These are phyloP conservation scores for Ceratocystis lukuohia DNA, from an alignment of 2,329 filamentous ascomycete genomes.

Conservation along the genomic window DNA sequence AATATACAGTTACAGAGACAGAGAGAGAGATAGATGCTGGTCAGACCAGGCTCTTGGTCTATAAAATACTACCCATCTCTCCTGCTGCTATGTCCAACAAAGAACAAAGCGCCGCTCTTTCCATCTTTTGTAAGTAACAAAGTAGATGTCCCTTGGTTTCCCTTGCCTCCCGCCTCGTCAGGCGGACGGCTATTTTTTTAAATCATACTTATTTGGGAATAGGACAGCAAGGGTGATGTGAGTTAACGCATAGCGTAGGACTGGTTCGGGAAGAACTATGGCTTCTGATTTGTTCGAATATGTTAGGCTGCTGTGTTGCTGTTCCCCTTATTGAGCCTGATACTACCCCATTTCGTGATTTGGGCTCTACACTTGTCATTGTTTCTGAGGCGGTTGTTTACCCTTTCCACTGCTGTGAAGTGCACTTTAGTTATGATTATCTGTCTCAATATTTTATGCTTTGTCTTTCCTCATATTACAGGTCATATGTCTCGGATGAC, in stretches of 20 bases:
- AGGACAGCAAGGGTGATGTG: neutral
- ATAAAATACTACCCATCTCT: neutral
- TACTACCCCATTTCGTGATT: neutral
- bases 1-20: too few species aligned
- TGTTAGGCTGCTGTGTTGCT: neutral
- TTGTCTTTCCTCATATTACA: neutral
- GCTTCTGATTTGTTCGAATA: neutral
- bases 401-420: too few species aligned
- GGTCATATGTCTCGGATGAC: neutral
- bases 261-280: neutral
- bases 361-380: too few species aligned
- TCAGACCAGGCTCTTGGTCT: too few species aligned
- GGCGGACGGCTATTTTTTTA: constrained; percentile 14
- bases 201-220: constrained; percentile 15
- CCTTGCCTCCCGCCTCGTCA: neutral
- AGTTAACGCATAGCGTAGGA: neutral
- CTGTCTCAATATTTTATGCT: neutral
- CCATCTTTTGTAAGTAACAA: too few species aligned
- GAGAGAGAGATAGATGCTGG: neutral
- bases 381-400: too few species aligned
- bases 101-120: neutral
- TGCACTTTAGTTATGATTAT: neutral
- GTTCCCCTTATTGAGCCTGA: neutral
- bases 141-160: neutral
- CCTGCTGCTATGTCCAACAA: neutral